Conservation (phyloP, 306 rosid genomes). For the Geum urbanum region DNA sequence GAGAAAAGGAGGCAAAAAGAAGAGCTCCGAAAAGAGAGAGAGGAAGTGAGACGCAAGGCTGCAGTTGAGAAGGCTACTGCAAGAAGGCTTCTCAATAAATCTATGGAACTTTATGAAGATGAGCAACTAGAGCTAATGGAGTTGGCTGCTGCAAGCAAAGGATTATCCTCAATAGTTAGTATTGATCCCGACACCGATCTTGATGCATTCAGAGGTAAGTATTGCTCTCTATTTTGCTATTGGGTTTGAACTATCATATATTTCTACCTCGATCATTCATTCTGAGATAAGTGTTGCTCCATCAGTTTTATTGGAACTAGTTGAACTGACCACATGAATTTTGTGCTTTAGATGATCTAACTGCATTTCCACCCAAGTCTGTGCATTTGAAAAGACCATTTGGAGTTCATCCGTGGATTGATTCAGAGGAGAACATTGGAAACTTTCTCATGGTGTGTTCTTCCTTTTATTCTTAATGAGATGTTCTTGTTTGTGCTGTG, state of each 20-base stretch:
- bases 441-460: slow-evolving; percentile 86
- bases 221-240: slow-evolving; percentile 5
- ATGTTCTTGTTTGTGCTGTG: neutral
- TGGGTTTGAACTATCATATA: no score
- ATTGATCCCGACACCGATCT: slow-evolving; percentile 86
- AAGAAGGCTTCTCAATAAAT: slow-evolving; percentile 88
- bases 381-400: slow-evolving; percentile 73
- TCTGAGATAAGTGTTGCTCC: neutral
- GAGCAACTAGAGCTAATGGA: slow-evolving; percentile 98
- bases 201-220: slow-evolving; percentile 75
- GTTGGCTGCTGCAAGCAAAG: slow-evolving; percentile 83
- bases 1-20: slow-evolving; percentile 87
- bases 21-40: slow-evolving; percentile 85
- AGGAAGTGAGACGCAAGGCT: slow-evolving; percentile 86
- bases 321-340: slow-evolving; percentile 9
- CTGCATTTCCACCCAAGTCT: slow-evolving; percentile 71
- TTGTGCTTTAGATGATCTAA: slow-evolving; percentile 54
- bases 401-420: slow-evolving; percentile 76
- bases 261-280: neutral
- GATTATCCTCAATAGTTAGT: slow-evolving; percentile 69
- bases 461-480: slow-evolving; percentile 14
- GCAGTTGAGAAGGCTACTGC: slow-evolving; percentile 97
- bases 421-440: slow-evolving; percentile 84
- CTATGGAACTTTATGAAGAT: slow-evolving; percentile 98
- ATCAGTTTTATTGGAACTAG: neutral